Conservation (phyloP, 2,329 filamentous ascomycete species). For the Botrytis aclada region DNA sequence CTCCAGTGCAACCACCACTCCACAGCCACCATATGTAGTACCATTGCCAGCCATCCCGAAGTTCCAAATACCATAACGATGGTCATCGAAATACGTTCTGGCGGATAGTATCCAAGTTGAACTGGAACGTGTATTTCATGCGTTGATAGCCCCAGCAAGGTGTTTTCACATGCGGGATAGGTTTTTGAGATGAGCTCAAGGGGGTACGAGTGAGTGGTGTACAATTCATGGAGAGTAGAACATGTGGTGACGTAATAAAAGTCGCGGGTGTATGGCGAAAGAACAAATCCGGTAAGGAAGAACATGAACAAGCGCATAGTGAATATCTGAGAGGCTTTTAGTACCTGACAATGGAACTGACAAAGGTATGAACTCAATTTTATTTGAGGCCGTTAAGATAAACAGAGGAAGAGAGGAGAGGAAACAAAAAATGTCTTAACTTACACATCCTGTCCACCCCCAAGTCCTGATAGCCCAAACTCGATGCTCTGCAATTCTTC, state of each 20-base stretch:
- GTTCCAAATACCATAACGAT: background rate
- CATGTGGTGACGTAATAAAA: slow-evolving; percentile 7
- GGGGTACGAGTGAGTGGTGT: background rate
- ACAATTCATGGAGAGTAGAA: background rate
- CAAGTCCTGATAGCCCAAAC: slow-evolving; percentile 17
- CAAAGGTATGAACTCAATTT: no score
- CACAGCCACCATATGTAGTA: background rate
- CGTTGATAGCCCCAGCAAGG: background rate
- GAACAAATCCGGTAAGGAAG: background rate
- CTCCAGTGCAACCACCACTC: slow-evolving; percentile 3
- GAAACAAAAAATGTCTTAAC: background rate
- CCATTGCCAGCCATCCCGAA: background rate
- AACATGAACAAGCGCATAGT: slow-evolving; percentile 5
- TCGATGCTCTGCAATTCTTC: background rate
- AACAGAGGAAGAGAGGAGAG: background rate
- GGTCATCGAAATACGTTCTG: background rate
- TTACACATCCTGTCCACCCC: slow-evolving; percentile 10
- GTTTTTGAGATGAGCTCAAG: background rate
- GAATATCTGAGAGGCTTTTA: background rate
- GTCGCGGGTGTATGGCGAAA: background rate
- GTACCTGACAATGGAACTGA: background rate
- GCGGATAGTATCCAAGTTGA: background rate
- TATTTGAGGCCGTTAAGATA: rapidly evolving
- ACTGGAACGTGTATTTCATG: background rate
- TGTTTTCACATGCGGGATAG: background rate